Percentiles rank a stretch among this genome's conserved stretches.
Conservation (phyloP, 2,329 filamentous ascomycete species). For the Colletotrichum chlorophyti region DNA sequence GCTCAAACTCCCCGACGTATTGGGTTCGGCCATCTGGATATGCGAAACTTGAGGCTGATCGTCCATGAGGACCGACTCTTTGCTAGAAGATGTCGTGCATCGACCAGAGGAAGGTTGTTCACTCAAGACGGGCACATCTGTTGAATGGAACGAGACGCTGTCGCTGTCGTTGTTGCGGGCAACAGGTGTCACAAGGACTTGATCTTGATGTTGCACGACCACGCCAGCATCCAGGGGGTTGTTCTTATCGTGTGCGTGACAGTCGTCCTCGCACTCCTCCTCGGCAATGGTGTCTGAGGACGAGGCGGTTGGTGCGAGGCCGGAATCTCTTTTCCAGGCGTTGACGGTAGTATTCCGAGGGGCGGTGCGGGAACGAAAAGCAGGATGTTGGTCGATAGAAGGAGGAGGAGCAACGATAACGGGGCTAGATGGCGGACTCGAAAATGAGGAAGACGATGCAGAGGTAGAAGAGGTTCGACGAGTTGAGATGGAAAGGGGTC, state of each 20-base stretch:
- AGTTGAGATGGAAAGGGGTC: slow-evolving; percentile 29
- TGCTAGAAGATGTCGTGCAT: slow-evolving; percentile 11
- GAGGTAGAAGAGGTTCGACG: slow-evolving; percentile 19
- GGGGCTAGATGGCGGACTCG: slow-evolving; percentile 31
- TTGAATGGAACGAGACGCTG: slow-evolving; percentile 40
- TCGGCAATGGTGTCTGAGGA: slow-evolving; percentile 46
- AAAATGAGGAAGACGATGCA: slow-evolving; percentile 14
- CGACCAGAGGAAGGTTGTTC: slow-evolving; percentile 3
- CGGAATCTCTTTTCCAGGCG: slow-evolving; percentile 62
- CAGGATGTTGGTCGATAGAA: slow-evolving; percentile 58
- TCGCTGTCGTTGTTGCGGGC: slow-evolving; percentile 37
- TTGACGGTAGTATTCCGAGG: slow-evolving; percentile 38
- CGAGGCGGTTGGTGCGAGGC: slow-evolving; percentile 54
- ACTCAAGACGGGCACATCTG: not conserved
- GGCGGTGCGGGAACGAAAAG: slow-evolving; percentile 46
- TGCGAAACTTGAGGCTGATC: slow-evolving; percentile 10
- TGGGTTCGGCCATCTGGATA: slow-evolving; percentile 21
- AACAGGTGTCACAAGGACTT: slow-evolving; percentile 28
- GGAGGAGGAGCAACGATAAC: slow-evolving; percentile 43
- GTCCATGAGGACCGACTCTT: slow-evolving; percentile 5
- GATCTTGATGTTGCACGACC: slow-evolving; percentile 29
- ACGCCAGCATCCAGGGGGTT: not conserved
- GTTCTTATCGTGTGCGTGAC: slow-evolving; percentile 35
- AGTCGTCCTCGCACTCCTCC: slow-evolving; percentile 49
- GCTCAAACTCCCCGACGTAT: slow-evolving; percentile 37